Base-by-base conservation (phyloP, 495 filamentous ascomycete species). In the Umbilicaria muhlenbergii region DNA sequence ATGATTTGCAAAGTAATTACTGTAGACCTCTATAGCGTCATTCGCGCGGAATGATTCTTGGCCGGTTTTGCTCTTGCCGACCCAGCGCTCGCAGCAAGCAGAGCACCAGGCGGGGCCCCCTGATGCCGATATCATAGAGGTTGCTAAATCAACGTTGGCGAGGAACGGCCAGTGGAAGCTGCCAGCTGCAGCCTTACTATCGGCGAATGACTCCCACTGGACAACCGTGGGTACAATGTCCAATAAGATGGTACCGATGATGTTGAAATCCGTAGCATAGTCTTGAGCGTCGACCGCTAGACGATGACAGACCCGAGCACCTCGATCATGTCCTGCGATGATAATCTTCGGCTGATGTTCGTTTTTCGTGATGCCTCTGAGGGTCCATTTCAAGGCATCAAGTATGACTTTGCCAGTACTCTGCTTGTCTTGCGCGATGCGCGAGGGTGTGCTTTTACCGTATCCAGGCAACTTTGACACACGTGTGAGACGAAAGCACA, bases 121-220 rank as follows among this genome's bases (percentile, higher is more conserved):
- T 33, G 59, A 60, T 6, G 61, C 60, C 31, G 39, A 41, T 32
- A 73, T 63, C 66, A 71, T 65, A 10, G 44, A 36, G n/a, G 57
- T 58, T 0, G 66, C 67, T 0, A 69, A 43, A 11, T 61, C 54
- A 11, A 62, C 55, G 28, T 68, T 71, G 3, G 70, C 68, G 8
- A 74, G 53, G 18, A 74, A 55, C 0, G 67, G 51, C 70, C 69
- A 74, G 52, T 74, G 69, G 57, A 64, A 71, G 36, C 59, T 61
- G 1, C 47, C 54, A 7, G 48, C 48, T 16, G 52, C 47, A 17
- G 56, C 48, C 12, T 33, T 33, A 5, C 61, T 54, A 16, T 60
- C 42, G 0, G 39, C 39, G 19, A 63, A 53, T 1, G 51, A 44
- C 34, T 51, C 36, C 59, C 64, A 71, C 49, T 65, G 63, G 12